Percentiles rank a stretch among this genome's conserved stretches.
These are phyloP conservation scores for Coniochaeta prunicola DNA, from an alignment of 2,329 filamentous ascomycete species.

Conservation along the genomic window DNA sequence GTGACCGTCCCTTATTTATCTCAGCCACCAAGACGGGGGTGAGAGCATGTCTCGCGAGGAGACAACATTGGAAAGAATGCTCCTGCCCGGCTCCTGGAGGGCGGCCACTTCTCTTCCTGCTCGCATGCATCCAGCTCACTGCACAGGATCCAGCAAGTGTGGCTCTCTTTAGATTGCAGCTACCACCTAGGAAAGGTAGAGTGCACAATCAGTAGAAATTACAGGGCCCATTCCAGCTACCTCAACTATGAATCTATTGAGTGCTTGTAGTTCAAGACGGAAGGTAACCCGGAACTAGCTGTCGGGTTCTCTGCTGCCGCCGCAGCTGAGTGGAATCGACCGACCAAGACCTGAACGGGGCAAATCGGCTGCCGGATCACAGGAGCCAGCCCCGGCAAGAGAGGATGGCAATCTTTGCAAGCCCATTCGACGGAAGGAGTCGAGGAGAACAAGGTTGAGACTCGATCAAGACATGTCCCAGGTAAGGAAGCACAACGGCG, in stretches of 20 bases:
- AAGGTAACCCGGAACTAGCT: background rate
- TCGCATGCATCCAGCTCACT: background rate
- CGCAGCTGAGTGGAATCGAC: background rate
- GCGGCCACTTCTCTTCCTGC: background rate
- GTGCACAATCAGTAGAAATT: background rate
- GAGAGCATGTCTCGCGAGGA: background rate
- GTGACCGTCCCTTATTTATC: background rate
- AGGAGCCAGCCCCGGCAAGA: background rate
- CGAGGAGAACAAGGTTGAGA: constrained; percentile 1
- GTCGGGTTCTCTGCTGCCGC: background rate
- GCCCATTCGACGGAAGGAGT: background rate
- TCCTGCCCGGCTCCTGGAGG: background rate
- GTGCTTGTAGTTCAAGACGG: background rate
- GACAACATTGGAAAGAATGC: background rate
- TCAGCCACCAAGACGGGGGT: background rate
- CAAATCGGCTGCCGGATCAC: background rate
- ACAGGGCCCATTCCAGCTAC: background rate
- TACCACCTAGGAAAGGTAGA: background rate
- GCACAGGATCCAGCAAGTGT: background rate
- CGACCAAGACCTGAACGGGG: background rate
- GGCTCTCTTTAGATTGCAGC: background rate
- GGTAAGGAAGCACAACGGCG: background rate
- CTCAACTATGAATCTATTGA: background rate
- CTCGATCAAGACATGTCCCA: background rate
- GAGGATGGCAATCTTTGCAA: background rate